Percentiles rank a stretch among this genome's conserved stretches.
These are phyloP conservation scores for Apium graveolens DNA, from an alignment of 129 eudicot species.

Conservation along the genomic window DNA sequence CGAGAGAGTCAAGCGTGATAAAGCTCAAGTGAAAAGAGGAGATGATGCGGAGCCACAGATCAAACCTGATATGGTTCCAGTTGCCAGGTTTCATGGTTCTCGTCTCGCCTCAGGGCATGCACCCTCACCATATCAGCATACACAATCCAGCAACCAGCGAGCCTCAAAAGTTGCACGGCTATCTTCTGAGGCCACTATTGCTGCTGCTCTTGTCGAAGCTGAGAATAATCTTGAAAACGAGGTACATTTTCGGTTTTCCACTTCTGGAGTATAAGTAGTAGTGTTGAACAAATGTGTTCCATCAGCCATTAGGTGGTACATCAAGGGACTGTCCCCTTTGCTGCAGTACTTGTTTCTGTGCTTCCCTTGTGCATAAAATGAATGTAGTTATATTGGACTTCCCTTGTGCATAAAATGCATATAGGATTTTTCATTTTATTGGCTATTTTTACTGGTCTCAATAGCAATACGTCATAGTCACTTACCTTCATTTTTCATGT, in stretches of 20 bases:
- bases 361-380: not conserved
- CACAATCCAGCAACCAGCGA: constrained; percentile 21
- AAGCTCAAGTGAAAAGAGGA: constrained; percentile 69
- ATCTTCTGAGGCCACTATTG: constrained; percentile 58
- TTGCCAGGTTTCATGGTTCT: constrained; percentile 87
- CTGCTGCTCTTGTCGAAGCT: constrained; percentile 95
- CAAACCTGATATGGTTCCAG: constrained; percentile 76
- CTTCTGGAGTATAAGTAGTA: not conserved
- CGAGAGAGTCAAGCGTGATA: constrained; percentile 81
- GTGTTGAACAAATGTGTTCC: not conserved
- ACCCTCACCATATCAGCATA: constrained; percentile 30
- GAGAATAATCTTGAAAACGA: constrained; percentile 74
- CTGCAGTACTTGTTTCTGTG: not conserved
- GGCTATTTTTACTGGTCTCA: not conserved
- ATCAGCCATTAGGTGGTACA: not conserved
- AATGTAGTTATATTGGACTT: not conserved
- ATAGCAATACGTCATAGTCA: not conserved
- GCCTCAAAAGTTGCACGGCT: constrained; percentile 58
- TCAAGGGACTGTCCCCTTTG: not conserved
- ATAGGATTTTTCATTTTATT: not conserved
- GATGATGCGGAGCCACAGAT: constrained; percentile 73
- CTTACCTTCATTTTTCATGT: not conserved
- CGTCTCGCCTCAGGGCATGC: constrained; percentile 91
- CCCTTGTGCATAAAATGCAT: not conserved
- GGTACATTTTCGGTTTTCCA: constrained; percentile 33